These are phyloP conservation scores for Aspergillus hancockii DNA, from an alignment of 495 filamentous ascomycete species.

Conservation along the genomic window DNA sequence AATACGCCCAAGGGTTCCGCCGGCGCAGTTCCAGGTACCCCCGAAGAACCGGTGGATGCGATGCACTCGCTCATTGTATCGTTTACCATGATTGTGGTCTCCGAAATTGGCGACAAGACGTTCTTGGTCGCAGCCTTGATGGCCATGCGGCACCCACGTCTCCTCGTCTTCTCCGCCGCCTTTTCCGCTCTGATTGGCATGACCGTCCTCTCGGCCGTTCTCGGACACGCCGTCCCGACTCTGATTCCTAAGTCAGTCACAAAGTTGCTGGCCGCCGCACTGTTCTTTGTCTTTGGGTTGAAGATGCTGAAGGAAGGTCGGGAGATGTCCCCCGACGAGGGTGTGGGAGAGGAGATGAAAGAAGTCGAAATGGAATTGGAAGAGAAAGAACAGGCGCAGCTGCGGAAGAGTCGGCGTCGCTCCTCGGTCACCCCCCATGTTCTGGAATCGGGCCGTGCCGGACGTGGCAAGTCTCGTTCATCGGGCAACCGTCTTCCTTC, in stretches of 20 bases:
- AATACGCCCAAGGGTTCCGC: slow-evolving; percentile 21
- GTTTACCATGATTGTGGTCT: slow-evolving; percentile 95
- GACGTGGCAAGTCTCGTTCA: slow-evolving; percentile 46
- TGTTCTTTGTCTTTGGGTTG: slow-evolving; percentile 88
- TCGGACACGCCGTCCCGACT: slow-evolving; percentile 90
- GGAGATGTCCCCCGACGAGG: slow-evolving; percentile 82
- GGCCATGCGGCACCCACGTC: slow-evolving; percentile 96
- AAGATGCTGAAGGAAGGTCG: slow-evolving; percentile 86
- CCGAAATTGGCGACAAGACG: slow-evolving; percentile 97
- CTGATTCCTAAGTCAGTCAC: slow-evolving; percentile 88
- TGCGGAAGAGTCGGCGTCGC: slow-evolving; percentile 52
- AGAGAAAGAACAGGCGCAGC: slow-evolving; percentile 78
- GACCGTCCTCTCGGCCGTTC: slow-evolving; percentile 94
- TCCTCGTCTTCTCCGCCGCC: slow-evolving; percentile 93
- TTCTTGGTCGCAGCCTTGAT: slow-evolving; percentile 96
- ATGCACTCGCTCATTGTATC: slow-evolving; percentile 92
- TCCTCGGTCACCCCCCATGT: slow-evolving; percentile 55
- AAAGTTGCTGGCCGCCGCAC: slow-evolving; percentile 75
- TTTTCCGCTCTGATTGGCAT: slow-evolving; percentile 87
- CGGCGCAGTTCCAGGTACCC: slow-evolving; percentile 32
- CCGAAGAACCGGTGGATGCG: slow-evolving; percentile 64
- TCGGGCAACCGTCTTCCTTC: slow-evolving; percentile 53
- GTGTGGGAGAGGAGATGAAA: slow-evolving; percentile 92
- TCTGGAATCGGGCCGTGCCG: slow-evolving; percentile 50
- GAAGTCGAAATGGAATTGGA: slow-evolving; percentile 95